Percentiles rank a stretch among this genome's conserved stretches.
phyloP scores from a whole-genome alignment of 163 green algal genomes.

The Volvox carteri region DNA sequence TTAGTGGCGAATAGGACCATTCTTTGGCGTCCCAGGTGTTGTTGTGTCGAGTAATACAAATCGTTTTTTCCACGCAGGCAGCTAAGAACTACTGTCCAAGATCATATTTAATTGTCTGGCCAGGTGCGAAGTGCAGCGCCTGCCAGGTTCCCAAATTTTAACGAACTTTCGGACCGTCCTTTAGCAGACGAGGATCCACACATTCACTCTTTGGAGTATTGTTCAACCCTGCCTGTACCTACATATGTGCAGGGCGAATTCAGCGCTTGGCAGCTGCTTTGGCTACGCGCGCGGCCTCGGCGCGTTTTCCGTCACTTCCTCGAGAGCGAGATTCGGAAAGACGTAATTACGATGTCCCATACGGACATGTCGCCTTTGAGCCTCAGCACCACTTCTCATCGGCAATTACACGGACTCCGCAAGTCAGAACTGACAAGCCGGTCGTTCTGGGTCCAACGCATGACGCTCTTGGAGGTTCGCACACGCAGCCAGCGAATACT shows the following conservation, averaged over 20 bases:
- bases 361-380: background rate
- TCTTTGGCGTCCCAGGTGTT: too few relatives aligned
- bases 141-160: background rate
- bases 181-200: too few relatives aligned
- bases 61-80: background rate
- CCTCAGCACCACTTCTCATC: background rate
- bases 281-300: background rate
- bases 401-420: background rate
- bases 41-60: background rate
- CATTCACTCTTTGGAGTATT: background rate
- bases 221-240: background rate
- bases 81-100: background rate
- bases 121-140: background rate
- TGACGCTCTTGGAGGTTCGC: slow-evolving; percentile 15
- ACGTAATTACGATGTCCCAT: too few relatives aligned
- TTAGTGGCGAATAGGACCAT: too few relatives aligned
- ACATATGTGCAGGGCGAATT: background rate
- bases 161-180: too few relatives aligned
- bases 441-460: background rate
- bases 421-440: background rate
- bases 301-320: background rate
- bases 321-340: background rate
- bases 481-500: slow-evolving; percentile 31
- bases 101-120: background rate
- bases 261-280: background rate